Evolutionary conservation across 2,329 filamentous ascomycete species (phyloP).

Genomic region (Exophiala aquamarina): DNA sequence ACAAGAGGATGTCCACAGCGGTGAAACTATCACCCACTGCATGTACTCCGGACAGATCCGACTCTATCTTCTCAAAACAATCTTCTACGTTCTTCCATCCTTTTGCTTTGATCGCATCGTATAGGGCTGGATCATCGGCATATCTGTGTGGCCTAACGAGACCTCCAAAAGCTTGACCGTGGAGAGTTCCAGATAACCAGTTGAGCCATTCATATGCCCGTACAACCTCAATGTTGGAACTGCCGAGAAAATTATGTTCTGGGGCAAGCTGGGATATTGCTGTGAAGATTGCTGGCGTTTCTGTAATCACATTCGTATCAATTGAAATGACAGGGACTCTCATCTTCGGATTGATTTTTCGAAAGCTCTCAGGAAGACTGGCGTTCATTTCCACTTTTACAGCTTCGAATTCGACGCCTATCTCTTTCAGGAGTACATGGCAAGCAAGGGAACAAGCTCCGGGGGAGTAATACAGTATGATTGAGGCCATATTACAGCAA

Average conservation of each 20-base stretch:
- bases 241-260: slow-evolving; percentile 32
- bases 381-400: slow-evolving; percentile 18
- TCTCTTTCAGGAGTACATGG: slow-evolving; percentile 35
- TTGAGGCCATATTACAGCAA: slow-evolving; percentile 23
- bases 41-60: slow-evolving; percentile 24
- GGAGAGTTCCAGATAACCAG: slow-evolving; percentile 36
- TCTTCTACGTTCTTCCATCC: slow-evolving; percentile 26
- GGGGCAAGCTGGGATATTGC: slow-evolving; percentile 34
- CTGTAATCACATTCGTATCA: slow-evolving; percentile 34
- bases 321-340: slow-evolving; percentile 34
- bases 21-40: slow-evolving; percentile 35
- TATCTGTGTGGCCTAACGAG: slow-evolving; percentile 31
- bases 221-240: slow-evolving; percentile 31
- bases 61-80: slow-evolving; percentile 30
- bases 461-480: slow-evolving; percentile 32
- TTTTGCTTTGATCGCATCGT: slow-evolving; percentile 26
- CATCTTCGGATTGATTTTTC: slow-evolving; percentile 35
- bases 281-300: slow-evolving; percentile 35
- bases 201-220: slow-evolving; percentile 38
- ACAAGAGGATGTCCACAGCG: slow-evolving; percentile 36
- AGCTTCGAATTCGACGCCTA: slow-evolving; percentile 25
- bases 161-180: slow-evolving; percentile 31
- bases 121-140: slow-evolving; percentile 24
- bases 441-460: slow-evolving; percentile 34
- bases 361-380: slow-evolving; percentile 24